A percentile compares a stretch with the other conserved stretches of the same genome.
These are phyloP conservation scores for Stellera chamaejasme DNA, from an alignment of 345 rosid species.

Conservation along the genomic window DNA sequence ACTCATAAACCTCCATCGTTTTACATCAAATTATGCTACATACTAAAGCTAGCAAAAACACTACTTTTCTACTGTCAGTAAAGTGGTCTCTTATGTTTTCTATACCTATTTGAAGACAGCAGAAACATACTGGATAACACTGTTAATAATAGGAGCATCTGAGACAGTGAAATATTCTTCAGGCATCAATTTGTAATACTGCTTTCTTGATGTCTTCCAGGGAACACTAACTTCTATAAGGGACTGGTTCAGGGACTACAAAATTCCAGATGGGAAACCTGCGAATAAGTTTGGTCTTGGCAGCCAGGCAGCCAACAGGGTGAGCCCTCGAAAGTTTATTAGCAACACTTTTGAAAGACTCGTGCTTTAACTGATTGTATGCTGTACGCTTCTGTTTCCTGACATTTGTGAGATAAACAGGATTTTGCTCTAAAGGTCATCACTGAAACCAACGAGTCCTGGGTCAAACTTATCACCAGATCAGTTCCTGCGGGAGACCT, in stretches of 20 bases:
- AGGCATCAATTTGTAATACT: not conserved
- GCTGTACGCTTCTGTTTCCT: not conserved
- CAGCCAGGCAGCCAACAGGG: constrained; percentile 86
- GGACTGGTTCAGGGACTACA: constrained; percentile 97
- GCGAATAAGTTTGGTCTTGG: constrained; percentile 97
- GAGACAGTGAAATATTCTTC: too few species aligned
- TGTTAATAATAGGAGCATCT: too few species aligned
- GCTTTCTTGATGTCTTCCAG: constrained; percentile 26
- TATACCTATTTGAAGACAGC: too few species aligned
- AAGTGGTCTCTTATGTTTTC: too few species aligned
- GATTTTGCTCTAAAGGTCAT: constrained; percentile 80
- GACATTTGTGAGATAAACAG: constrained; percentile 23
- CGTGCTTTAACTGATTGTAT: not conserved
- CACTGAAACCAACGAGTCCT: constrained; percentile 66
- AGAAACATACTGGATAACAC: too few species aligned
- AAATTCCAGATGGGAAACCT: constrained; percentile 96
- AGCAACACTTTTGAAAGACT: not conserved
- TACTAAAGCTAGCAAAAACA: too few species aligned
- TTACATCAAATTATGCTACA: too few species aligned
- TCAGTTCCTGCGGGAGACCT: constrained; percentile 56
- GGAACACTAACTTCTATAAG: constrained; percentile 82
- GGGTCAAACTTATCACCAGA: constrained; percentile 82
- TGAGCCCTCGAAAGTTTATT: constrained; percentile 10
- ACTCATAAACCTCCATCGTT: too few species aligned
- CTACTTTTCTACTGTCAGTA: too few species aligned